A percentile compares a stretch with the other conserved stretches of the same genome.
These are phyloP conservation scores for Fusarium dimerum DNA, from an alignment of 2,329 filamentous ascomycete species.

Conservation along the genomic window DNA sequence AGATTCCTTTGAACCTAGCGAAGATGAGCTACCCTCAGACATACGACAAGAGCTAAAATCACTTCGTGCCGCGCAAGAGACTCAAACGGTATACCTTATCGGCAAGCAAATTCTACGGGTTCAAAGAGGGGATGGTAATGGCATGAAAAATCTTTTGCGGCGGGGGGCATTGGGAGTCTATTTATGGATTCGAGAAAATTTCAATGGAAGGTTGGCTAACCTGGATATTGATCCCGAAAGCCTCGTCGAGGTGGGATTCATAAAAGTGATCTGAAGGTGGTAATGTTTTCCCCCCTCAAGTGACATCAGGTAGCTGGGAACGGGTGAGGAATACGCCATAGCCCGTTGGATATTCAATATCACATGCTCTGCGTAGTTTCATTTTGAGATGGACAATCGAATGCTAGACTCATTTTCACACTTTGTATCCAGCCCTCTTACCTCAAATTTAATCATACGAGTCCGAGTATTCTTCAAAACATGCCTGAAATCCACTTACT, in stretches of 20 bases:
- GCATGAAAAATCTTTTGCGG: slow-evolving; percentile 38
- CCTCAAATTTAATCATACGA: too few relatives aligned
- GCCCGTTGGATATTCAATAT: too few relatives aligned
- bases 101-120: slow-evolving; percentile 59
- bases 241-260: slow-evolving; percentile 66
- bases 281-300: background rate
- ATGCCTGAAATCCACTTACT: too few relatives aligned
- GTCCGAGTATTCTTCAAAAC: too few relatives aligned
- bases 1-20: slow-evolving; percentile 34
- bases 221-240: slow-evolving; percentile 49
- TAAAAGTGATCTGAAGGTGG: slow-evolving; percentile 57
- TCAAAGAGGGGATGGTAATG: slow-evolving; percentile 38
- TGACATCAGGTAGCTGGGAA: background rate
- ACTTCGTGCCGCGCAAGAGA: slow-evolving; percentile 42
- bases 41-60: slow-evolving; percentile 38
- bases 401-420: too few relatives aligned
- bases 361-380: too few relatives aligned
- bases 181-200: slow-evolving; percentile 65
- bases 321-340: background rate
- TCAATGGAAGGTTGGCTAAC: slow-evolving; percentile 63
- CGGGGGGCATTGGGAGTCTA: slow-evolving; percentile 52
- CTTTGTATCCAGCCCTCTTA: too few relatives aligned
- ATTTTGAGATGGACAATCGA: too few relatives aligned
- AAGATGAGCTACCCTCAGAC: background rate
- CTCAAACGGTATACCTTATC: slow-evolving; percentile 53